Base-by-base conservation (phyloP, 2,329 filamentous ascomycete species). In the Arthrobotrys entomopaga region DNA sequence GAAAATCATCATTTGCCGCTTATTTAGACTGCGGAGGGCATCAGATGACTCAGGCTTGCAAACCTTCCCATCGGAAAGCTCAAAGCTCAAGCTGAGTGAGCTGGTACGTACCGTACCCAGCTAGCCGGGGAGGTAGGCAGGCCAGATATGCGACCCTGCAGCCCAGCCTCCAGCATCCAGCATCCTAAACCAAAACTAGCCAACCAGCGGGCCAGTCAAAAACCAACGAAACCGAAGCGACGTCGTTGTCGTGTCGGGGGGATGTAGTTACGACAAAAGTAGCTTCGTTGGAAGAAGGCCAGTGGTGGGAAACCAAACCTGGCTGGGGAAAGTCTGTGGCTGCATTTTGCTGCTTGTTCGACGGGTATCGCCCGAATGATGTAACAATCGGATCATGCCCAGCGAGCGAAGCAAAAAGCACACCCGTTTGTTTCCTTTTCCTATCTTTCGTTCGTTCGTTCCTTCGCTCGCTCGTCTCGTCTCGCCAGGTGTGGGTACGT, bases 361-460 rank as follows among this genome's bases (percentile, higher is more conserved):
- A 53, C 66, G 66, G 59, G 40, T 49, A 58, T 22, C 59, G 26
- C 49, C 58, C 65, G 67, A 34, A 73, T 73, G 69, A 73, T 73
- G 69, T 73, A 73, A 73, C 69, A 29, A 73, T 61, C 59, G 57
- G 52, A 66, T 67, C 64, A 67, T 53, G 56, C 63, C 48, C 48
- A 46, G 42, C 13, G 16, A 46, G 15, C 53, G 42, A 43, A 19
- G 22, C 20, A 13, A 24, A 50, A 26, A 20, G 50, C 10, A 40
- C 29, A 34, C 29, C 29, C 29, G 29, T 34, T 34, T 34, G 29
- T 34, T 34, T 34, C 29, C 29, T 34, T 34, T 10, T 3, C n/a
- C n/a, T n/a, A n/a, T n/a, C 3, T 34, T 34, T 34, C 29, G 7
- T 34, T 34, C 24, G 3, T 26, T 26, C 29, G 7, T 34, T 34